Evolutionary conservation across 1,284 basidiomycete species (phyloP), one percentile per base, ranked within the genome.

Genomic region (Rhodotorula sp.): DNA sequence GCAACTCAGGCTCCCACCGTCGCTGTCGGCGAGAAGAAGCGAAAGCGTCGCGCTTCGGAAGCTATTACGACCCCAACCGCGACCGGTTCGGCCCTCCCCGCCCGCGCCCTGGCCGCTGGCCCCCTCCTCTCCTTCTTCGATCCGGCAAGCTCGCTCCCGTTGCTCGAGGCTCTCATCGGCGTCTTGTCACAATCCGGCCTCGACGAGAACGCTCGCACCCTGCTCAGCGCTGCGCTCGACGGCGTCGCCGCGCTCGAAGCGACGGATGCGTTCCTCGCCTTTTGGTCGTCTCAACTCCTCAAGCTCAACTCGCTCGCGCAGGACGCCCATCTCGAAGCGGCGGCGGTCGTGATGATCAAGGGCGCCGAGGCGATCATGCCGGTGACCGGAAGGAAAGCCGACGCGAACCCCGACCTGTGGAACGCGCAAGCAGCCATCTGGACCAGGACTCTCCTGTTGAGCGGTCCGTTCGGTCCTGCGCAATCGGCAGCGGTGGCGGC

Each of bases 101-200:
- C 48, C 4, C 69, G 69, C 12, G 62, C 71, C 0, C n/a, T 71
- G 33, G 61, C 67, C 6, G 55, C 61, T 26, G 62, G 63, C 12
- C 58, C 64, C 0, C 62, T 73, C 29, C 55, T 73, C 14, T 33
- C 66, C 30, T 73, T 73, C 69, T 71, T 73, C 62, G 55, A 55
- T 60, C 44, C 49, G 20, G 37, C 45, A n/a, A 29, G 26, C 14
- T 55, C 62, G 20, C 48, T 69, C 15, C 51, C 66, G 1, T 60
- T 73, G 46, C 63, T 66, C 49, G 42, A 59, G 22, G 55, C 49
- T 6, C 58, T 67, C 45, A 56, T 71, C 51, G 26, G 30, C 1
- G 60, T 37, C 20, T 37, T 51, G 33, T n/a, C 15, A 20, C 30
- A 8, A 6, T 7, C 42, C 44, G 26, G 20, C 7, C 48, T 56